phyloP scores from a whole-genome alignment of 139 green algal species.

The Chlamydomonas incerta region DNA sequence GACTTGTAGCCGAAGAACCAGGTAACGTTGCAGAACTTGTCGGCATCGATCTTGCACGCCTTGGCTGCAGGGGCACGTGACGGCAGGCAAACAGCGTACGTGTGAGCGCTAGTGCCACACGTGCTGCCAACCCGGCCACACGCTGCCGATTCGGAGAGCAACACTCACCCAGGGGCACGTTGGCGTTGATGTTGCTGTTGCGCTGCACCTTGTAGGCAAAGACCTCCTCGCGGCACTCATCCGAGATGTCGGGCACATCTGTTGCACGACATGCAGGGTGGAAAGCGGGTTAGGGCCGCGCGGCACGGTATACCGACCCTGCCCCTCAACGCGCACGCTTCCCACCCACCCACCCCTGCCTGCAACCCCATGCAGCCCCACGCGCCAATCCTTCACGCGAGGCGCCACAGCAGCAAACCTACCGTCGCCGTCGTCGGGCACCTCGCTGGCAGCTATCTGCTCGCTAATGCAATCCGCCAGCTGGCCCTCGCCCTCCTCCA shows the following conservation, averaged over 20 bases:
- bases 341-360: no score
- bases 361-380: background rate
- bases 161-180: slow-evolving; percentile 72
- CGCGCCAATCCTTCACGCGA: background rate
- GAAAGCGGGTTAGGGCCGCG: no score
- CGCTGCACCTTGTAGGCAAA: slow-evolving; percentile 75
- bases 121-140: background rate
- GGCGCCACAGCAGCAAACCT: background rate
- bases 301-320: no score
- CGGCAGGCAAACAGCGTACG: no score
- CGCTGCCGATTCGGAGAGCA: background rate
- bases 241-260: slow-evolving; percentile 37
- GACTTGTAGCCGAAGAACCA: slow-evolving; percentile 62
- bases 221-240: slow-evolving; percentile 77
- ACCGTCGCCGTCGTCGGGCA: slow-evolving; percentile 28
- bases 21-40: slow-evolving; percentile 70
- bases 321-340: no score
- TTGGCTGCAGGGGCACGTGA: slow-evolving; percentile 68
- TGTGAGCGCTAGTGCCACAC: no score
- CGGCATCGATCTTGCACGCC: slow-evolving; percentile 76
- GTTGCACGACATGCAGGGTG: no score
- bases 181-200: slow-evolving; percentile 83
- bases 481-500: slow-evolving; percentile 65
- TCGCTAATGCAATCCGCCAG: slow-evolving; percentile 78
- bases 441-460: slow-evolving; percentile 61